Conservation (phyloP, 106 monocot species). For the Allium cepa region DNA sequence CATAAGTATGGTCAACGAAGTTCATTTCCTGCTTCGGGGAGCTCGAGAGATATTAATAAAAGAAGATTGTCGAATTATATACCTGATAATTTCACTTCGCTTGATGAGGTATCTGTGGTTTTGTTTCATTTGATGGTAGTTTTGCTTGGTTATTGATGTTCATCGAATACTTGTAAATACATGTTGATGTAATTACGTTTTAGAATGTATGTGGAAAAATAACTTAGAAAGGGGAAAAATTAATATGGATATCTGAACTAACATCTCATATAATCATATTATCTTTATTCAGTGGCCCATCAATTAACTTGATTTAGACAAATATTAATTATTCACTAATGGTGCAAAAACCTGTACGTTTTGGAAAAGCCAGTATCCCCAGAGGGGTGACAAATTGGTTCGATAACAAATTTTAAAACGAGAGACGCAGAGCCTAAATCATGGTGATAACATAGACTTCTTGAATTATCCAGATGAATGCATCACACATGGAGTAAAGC, state of each 20-base stretch:
- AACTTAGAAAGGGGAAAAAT: not conserved
- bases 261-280: not conserved
- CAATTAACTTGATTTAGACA: too few relatives aligned
- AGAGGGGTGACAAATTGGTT: too few relatives aligned
- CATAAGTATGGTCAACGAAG: conserved; percentile 19
- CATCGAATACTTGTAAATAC: not conserved
- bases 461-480: too few relatives aligned
- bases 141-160: not conserved
- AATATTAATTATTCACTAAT: too few relatives aligned
- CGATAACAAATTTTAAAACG: too few relatives aligned
- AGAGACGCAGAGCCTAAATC: too few relatives aligned
- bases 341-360: too few relatives aligned
- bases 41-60: conserved; percentile 13
- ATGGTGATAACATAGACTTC: too few relatives aligned
- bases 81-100: conserved; percentile 53
- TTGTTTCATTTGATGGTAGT: not conserved
- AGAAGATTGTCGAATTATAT: conserved; percentile 23
- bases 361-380: too few relatives aligned
- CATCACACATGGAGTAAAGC: too few relatives aligned
- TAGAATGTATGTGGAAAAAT: not conserved
- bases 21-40: conserved; percentile 10
- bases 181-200: not conserved
- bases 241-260: not conserved
- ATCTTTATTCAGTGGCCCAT: not conserved
- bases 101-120: conserved; percentile 32